Percentiles rank a stretch among this genome's conserved stretches.
phyloP scores from a whole-genome alignment of 441 rosid species.

The Omphalea diandra region DNA sequence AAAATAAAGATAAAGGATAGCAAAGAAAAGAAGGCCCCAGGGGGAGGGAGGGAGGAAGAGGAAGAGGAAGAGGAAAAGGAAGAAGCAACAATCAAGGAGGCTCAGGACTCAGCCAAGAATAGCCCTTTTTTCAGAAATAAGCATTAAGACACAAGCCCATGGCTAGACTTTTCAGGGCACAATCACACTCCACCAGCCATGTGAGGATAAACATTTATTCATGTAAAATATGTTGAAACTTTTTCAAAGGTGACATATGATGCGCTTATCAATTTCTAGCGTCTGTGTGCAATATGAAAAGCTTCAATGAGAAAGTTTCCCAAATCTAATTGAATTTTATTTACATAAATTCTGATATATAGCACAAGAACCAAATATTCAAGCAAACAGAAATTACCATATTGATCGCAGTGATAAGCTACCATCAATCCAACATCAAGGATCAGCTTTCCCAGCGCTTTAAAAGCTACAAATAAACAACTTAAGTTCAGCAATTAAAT shows the following conservation, averaged over 20 bases:
- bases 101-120: neutral
- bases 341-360: too few species aligned
- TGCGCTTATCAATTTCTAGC: neutral
- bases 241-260: constrained; percentile 1
- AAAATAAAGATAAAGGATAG: neutral
- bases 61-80: too few species aligned
- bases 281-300: neutral
- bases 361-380: constrained; percentile 19
- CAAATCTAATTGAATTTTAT: constrained; percentile 4
- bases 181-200: neutral
- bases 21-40: too few species aligned
- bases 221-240: neutral
- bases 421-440: constrained; percentile 82
- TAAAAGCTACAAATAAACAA: constrained; percentile 60
- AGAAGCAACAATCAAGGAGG: constrained; percentile 3
- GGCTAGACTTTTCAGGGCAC: neutral
- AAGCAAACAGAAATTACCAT: constrained; percentile 47
- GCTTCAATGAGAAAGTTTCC: neutral
- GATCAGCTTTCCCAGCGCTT: constrained; percentile 85
- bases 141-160: neutral
- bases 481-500: constrained; percentile 19
- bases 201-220: neutral
- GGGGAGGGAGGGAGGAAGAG: too few species aligned
- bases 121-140: neutral
- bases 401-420: constrained; percentile 88